Percentiles rank a stretch among this genome's conserved stretches.
Evolutionary conservation across 352 stramenopile genomes (phyloP).

Genomic region (Pythium volutum): DNA sequence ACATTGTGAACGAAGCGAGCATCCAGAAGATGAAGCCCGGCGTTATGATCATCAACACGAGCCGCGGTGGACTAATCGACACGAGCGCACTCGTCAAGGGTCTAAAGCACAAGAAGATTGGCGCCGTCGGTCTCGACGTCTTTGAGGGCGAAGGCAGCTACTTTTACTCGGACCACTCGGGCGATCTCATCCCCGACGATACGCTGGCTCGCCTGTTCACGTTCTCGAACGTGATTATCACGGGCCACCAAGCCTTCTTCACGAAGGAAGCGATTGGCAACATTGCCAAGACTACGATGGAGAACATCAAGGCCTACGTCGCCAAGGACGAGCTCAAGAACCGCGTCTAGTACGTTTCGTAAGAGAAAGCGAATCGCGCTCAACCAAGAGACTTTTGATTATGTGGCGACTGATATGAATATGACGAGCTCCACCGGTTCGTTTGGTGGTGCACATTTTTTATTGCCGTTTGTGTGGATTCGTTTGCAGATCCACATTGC

Average conservation of each 20-base stretch:
- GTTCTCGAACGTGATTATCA: constrained; percentile 82
- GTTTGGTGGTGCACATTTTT: too few relatives aligned
- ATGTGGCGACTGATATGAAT: too few relatives aligned
- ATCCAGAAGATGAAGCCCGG: constrained; percentile 81
- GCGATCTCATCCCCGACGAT: constrained; percentile 63
- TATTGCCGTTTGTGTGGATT: too few relatives aligned
- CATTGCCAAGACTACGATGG: constrained; percentile 71
- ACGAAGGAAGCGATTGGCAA: constrained; percentile 72
- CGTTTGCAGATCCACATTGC: too few relatives aligned
- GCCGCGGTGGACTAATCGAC: constrained; percentile 83
- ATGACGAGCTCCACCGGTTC: too few relatives aligned
- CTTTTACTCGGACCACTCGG: constrained; percentile 77
- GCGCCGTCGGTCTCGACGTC: constrained; percentile 83
- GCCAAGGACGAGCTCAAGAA: constrained; percentile 48
- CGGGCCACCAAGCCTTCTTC: constrained; percentile 79
- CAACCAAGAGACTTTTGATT: too few relatives aligned
- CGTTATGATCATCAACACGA: constrained; percentile 92
- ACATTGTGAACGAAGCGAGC: constrained; percentile 81
- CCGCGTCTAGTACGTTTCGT: constrained; percentile 49
- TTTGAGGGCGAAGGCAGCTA: constrained; percentile 78
- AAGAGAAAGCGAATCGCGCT: background rate
- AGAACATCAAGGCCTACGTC: constrained; percentile 64
- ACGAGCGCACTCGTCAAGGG: constrained; percentile 76
- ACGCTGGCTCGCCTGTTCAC: constrained; percentile 72
- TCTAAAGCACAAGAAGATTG: constrained; percentile 79